Base-by-base conservation (phyloP, 768 basidiomycete genomes). In the Tephrocybe sp. region DNA sequence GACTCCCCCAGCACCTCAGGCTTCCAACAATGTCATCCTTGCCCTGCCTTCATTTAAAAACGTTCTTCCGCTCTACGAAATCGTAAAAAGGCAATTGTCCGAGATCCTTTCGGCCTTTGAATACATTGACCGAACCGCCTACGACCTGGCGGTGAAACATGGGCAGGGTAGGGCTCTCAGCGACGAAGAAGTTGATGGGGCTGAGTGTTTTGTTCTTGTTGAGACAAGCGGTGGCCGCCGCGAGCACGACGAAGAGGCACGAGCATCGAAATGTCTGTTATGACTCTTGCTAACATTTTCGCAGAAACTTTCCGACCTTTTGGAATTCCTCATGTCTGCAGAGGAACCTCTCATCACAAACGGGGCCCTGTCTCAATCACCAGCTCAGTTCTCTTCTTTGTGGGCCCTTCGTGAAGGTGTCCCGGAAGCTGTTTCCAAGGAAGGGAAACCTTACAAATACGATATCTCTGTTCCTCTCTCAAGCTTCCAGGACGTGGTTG, bases 61-160 rank as follows among this genome's bases (percentile, higher is more conserved):
- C 54, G 87, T 99, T 9, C 83, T 91, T 34, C 88, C 88, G 2
- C 77, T 98, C 18, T 98, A 86, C 70, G 82, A 84, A 64, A 82
- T 78, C 55, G 87, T 89, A 43, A 93, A 92, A 60, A 74, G 75
- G 8, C 83, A 90, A 54, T 71, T 98, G 6, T 93, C 93, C 9
- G 96, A 99, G 71, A 95, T 98, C 53, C 80, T 99, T 24, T 95
- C 92, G 7, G 96, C 97, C 0, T 98, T 98, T 68, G 96, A 99
- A 69, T 98, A 89, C 68, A 91, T 95, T 42, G 96, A 99, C 64
- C 79, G 89, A 45, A 85, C 85, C 11, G 81, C 89, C 1, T 92
- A 92, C 64, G 83, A 94, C 44, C 74, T 95, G 48, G 86, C 86
- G n/a, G 78, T 90, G 35, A 84, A 87, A 61, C 88, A 92, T 56